phyloP scores from a whole-genome alignment of 2,329 filamentous ascomycete species.

The Colletotrichum somersetense region DNA sequence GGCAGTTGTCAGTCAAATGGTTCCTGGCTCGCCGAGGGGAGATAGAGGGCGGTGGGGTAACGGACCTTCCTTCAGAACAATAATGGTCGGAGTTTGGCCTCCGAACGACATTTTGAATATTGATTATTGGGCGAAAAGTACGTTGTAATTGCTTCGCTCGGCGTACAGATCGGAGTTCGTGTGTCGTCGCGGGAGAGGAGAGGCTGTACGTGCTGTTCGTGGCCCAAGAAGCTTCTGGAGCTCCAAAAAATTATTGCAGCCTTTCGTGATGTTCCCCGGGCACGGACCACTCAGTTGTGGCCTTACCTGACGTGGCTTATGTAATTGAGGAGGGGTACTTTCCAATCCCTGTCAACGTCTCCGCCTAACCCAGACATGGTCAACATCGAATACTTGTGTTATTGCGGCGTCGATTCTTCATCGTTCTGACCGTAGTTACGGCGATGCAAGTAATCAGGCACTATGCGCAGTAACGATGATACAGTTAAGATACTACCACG shows the following conservation, averaged over 20 bases:
- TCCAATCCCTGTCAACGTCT: not conserved
- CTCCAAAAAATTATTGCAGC: slow-evolving; percentile 66
- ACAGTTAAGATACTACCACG: no score
- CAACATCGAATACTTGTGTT: not conserved
- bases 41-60: slow-evolving; percentile 54
- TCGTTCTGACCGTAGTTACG: no score
- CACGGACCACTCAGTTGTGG: slow-evolving; percentile 43
- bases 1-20: slow-evolving; percentile 40
- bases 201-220: slow-evolving; percentile 42
- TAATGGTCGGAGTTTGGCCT: slow-evolving; percentile 96
- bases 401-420: no score
- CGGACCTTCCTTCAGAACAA: slow-evolving; percentile 96
- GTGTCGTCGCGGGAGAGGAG: slow-evolving; percentile 23
- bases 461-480: no score
- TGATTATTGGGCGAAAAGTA: slow-evolving; percentile 15
- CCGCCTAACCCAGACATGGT: slow-evolving; percentile 1
- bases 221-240: slow-evolving; percentile 55
- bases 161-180: slow-evolving; percentile 9
- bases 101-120: slow-evolving; percentile 85
- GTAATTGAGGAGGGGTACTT: slow-evolving; percentile 41
- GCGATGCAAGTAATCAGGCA: no score
- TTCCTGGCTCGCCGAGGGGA: slow-evolving; percentile 45
- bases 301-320: slow-evolving; percentile 40
- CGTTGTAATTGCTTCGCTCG: not conserved
- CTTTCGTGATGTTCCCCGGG: slow-evolving; percentile 48